Conservation (phyloP, 2,329 filamentous ascomycete genomes). For the Sclerotinia minor region DNA sequence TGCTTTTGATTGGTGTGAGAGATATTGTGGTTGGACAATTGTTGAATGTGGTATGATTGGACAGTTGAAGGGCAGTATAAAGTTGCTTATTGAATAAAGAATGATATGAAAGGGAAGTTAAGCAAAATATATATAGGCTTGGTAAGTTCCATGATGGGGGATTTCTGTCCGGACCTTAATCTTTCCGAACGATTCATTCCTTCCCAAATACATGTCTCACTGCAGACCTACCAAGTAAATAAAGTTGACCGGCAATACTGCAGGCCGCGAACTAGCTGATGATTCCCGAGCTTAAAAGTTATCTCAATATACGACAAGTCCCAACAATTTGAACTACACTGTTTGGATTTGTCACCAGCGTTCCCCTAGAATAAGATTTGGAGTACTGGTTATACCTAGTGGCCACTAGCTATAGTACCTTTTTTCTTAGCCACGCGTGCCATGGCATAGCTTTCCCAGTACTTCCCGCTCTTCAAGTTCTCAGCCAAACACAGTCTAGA, state of each 20-base stretch:
- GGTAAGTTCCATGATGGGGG: background rate
- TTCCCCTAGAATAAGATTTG: background rate
- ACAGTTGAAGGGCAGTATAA: background rate
- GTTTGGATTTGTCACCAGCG: background rate
- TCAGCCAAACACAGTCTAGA: background rate
- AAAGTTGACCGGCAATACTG: constrained; percentile 2
- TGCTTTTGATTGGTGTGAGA: constrained; percentile 8
- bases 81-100: background rate
- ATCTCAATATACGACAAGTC: background rate
- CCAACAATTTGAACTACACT: background rate
- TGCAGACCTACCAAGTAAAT: constrained; percentile 4
- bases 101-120: background rate
- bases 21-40: background rate
- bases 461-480: background rate
- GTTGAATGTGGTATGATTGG: too few species aligned
- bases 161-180: background rate
- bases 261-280: background rate
- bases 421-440: background rate
- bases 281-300: background rate
- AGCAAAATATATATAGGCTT: background rate
- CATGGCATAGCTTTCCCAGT: too few species aligned
- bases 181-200: background rate
- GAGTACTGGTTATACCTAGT: background rate
- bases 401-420: background rate
- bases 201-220: background rate